A percentile compares a stretch with the other conserved stretches of the same genome.
Conservation (phyloP, 179 eudicot genomes). For the Patellifolia procumbens region DNA sequence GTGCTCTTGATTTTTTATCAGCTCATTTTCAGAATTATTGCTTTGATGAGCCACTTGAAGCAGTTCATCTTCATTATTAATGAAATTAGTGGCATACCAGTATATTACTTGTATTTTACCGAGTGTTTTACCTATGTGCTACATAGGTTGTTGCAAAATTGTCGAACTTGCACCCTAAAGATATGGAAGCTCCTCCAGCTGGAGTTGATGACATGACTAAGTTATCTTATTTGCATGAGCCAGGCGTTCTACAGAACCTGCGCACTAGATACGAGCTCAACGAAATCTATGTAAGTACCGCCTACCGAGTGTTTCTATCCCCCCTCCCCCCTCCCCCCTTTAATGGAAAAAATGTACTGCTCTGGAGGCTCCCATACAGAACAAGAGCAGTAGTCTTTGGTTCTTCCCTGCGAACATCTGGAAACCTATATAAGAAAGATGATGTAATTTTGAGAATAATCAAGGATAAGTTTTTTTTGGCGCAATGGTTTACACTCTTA, state of each 20-base stretch:
- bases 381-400: background rate
- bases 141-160: slow-evolving; percentile 72
- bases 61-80: background rate
- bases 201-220: slow-evolving; percentile 99
- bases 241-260: slow-evolving; percentile 85
- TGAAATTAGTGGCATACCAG: background rate
- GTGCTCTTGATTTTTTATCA: background rate
- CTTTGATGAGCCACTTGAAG: background rate
- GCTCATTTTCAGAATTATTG: background rate
- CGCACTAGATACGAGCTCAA: slow-evolving; percentile 87
- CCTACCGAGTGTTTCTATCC: background rate
- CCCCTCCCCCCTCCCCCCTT: background rate
- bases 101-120: background rate
- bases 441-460: background rate
- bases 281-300: slow-evolving; percentile 80
- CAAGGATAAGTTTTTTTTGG: background rate
- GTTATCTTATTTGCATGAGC: slow-evolving; percentile 91
- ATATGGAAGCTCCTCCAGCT: slow-evolving; percentile 92
- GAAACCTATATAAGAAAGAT: background rate
- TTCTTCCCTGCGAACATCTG: background rate
- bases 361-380: background rate
- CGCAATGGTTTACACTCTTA: background rate
- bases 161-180: slow-evolving; percentile 80
- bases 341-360: background rate
- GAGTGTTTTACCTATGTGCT: slow-evolving; percentile 22